Conservation (phyloP, 805 yeast genomes). For the Candida ovalis region DNA sequence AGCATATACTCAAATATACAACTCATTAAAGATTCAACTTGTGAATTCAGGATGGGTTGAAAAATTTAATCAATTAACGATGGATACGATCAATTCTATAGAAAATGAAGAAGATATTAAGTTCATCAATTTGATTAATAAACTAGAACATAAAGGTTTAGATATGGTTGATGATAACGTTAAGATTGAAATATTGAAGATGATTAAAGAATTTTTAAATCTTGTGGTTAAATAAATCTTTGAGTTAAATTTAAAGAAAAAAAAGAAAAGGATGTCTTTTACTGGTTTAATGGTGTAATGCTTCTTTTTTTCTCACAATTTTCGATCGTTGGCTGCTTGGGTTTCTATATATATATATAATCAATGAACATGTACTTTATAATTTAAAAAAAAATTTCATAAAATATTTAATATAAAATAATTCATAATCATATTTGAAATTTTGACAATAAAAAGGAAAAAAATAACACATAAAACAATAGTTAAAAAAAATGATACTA, state of each 20-base stretch:
- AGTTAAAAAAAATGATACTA: not conserved
- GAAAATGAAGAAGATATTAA: constrained; percentile 30
- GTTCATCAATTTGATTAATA: constrained; percentile 48
- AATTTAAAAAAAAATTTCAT: too few relatives aligned
- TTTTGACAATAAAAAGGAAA: not conserved
- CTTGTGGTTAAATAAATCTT: constrained; percentile 35
- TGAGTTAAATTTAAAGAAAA: not conserved
- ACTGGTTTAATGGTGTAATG: not conserved
- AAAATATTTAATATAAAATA: too few relatives aligned
- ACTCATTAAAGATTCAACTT: constrained; percentile 57
- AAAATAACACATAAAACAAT: too few relatives aligned
- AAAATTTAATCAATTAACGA: constrained; percentile 58
- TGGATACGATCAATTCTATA: constrained; percentile 34
- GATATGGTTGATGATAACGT: constrained; percentile 65
- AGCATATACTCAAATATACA: constrained; percentile 72
- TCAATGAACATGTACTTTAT: too few relatives aligned
- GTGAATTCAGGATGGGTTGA: constrained; percentile 86
- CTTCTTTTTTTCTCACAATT: not conserved
- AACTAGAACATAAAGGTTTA: constrained; percentile 63
- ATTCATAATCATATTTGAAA: not conserved
- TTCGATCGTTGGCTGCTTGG: too few relatives aligned
- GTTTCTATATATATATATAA: too few relatives aligned
- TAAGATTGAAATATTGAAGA: constrained; percentile 52
- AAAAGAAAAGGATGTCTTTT: too few relatives aligned
- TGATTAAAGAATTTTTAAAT: constrained; percentile 58